Evolutionary conservation across 768 basidiomycete genomes (phyloP).

Genomic region (Cystobasidium ongulense): DNA sequence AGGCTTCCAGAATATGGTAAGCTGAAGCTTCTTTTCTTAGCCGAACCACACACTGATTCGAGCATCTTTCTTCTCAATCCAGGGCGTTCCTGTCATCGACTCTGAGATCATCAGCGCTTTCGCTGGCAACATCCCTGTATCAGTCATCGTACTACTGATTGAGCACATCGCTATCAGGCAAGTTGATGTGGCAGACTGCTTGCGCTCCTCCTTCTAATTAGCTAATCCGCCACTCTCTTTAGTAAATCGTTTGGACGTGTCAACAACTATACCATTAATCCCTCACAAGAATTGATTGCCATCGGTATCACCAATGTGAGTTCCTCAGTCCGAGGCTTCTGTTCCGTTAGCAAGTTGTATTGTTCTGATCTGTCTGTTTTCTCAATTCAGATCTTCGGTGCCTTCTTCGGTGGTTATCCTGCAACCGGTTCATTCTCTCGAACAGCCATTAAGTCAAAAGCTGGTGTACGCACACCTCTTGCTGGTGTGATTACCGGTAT

Average conservation of each 20-base stretch:
- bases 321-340: background rate
- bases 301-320: conserved; percentile 80
- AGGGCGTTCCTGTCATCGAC: conserved; percentile 28
- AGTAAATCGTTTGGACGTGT: conserved; percentile 83
- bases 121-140: conserved; percentile 31
- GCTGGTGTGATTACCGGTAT: conserved; percentile 77
- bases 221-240: conserved; percentile 47
- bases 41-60: conserved; percentile 46
- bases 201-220: background rate
- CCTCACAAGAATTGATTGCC: conserved; percentile 89
- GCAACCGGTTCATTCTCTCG: conserved; percentile 98
- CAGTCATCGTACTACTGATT: conserved; percentile 57
- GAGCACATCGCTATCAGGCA: conserved; percentile 82
- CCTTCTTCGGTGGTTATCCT: conserved; percentile 83
- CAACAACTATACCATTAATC: conserved; percentile 77
- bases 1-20: conserved; percentile 54
- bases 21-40: conserved; percentile 45
- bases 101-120: conserved; percentile 52
- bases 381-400: conserved; percentile 53
- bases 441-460: conserved; percentile 91
- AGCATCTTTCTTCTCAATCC: background rate
- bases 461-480: conserved; percentile 89
- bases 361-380: conserved; percentile 21
- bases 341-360: no score
- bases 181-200: background rate